Base-by-base conservation (phyloP, 2,329 filamentous ascomycete genomes). In the Trichoderma brevicompactum region DNA sequence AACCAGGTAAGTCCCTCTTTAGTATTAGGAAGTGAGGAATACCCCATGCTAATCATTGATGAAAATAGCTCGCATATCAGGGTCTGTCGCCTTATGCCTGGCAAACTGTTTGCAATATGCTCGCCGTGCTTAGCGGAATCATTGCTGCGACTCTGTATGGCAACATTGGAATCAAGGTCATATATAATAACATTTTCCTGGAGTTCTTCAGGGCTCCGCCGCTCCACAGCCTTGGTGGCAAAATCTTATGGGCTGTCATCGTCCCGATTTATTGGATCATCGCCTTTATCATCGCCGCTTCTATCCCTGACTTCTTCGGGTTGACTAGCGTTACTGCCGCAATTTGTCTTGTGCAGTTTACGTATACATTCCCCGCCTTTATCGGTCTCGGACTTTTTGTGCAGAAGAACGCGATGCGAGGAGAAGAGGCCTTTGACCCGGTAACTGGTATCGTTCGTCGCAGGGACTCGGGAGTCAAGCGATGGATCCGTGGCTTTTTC, bases 211-310 rank as follows among this genome's bases (percentile, higher is more conserved):
- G 77, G 7, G 78, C 81, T 38, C 86, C 86, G 0, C 70, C 79
- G 0, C 74, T 88, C 46, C 80, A 79, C 8, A 78, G 76, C 5
- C 79, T 72, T 28, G 74, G 69, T 19, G 86, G 86, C 32, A 86
- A 85, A 68, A 69, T 79, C 23, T 69, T 82, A 56, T 88, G 82
- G 79, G 77, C 78, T 7, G 73, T 65, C 36, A 69, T 86, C 2
- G 81, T 86, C 1, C 85, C 85, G 0, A 68, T 85, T 5, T 88
- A 86, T 74, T 88, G 86, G 86, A 73, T 73, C 8, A 66, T 85
- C 7, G 86, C 85, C 2, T 88, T 87, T 69, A 70, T 85, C 28
- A 73, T 88, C 56, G 82, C 79, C 2, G 82, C 82, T 6, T 80
- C 82, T 1, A 81, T 88, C 23, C 85, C 85, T 28, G 79, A 85